Evolutionary conservation across 306 rosid species (phyloP).

Genomic region (Quillaja saponaria): DNA sequence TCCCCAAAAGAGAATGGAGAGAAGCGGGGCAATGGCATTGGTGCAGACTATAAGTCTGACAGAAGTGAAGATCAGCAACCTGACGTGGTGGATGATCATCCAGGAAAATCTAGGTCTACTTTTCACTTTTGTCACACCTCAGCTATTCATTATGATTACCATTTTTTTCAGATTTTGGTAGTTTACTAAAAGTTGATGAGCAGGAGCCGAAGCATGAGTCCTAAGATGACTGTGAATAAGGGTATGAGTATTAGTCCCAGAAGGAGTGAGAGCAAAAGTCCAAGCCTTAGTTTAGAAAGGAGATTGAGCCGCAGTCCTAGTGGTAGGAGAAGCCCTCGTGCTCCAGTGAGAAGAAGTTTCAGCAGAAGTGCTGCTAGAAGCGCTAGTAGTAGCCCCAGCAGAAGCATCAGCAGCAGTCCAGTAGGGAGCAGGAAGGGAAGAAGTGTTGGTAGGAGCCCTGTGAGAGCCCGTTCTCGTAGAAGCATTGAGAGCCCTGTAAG

Average conservation of each 20-base stretch:
- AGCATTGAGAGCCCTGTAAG: conserved; percentile 50
- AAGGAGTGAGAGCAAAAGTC: conserved; percentile 62
- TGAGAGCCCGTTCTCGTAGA: conserved; percentile 37
- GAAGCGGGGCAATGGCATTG: conserved; percentile 60
- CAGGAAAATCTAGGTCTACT: conserved; percentile 88
- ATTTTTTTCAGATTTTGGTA: conserved; percentile 58
- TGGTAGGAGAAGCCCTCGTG: conserved; percentile 50
- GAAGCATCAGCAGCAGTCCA: conserved; percentile 45
- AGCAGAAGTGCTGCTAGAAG: conserved; percentile 44
- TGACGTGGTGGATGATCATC: conserved; percentile 78
- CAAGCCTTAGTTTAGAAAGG: conserved; percentile 51
- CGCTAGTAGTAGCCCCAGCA: conserved; percentile 42
- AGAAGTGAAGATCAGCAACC: conserved; percentile 71
- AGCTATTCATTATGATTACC: conserved; percentile 68
- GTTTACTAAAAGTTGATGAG: conserved; percentile 73
- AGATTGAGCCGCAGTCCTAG: conserved; percentile 54
- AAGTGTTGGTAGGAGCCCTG: conserved; percentile 61
- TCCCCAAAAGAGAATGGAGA: conserved; percentile 73
- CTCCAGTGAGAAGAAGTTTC: conserved; percentile 38
- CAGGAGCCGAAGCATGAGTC: conserved; percentile 96
- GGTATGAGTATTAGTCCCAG: conserved; percentile 93
- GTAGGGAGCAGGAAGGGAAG: conserved; percentile 41
- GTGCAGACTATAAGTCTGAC: conserved; percentile 52
- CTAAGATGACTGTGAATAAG: conserved; percentile 80
- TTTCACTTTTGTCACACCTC: conserved; percentile 61